Conservation (phyloP, 208 protist species). For the Crithidia acanthocephali region DNA sequence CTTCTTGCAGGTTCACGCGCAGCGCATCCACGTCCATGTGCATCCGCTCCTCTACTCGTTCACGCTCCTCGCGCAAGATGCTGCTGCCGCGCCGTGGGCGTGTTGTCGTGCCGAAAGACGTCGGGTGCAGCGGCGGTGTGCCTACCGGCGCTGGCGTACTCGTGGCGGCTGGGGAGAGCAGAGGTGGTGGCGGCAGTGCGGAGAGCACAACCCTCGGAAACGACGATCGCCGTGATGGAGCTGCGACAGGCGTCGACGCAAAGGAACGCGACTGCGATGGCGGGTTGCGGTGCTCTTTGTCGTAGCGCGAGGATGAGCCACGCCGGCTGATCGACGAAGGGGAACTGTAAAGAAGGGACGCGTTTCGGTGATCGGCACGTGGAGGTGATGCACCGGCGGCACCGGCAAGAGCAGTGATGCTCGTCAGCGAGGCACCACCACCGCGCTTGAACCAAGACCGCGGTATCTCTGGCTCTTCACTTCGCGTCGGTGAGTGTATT, state of each 20-base stretch:
- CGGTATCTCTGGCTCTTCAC: not conserved
- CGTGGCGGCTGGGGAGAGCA: not conserved
- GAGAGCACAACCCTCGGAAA: not conserved
- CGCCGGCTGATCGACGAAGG: conserved; percentile 1
- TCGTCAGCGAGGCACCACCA: too few relatives aligned
- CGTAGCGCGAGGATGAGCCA: not conserved
- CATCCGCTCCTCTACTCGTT: conserved; percentile 53
- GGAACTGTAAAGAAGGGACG: not conserved
- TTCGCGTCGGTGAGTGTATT: too few relatives aligned
- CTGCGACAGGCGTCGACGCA: not conserved
- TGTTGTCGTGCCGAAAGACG: not conserved
- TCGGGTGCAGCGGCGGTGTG: conserved; percentile 6
- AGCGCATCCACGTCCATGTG: conserved; percentile 60
- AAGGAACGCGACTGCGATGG: not conserved
- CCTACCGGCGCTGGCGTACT: not conserved
- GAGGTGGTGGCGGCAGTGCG: not conserved
- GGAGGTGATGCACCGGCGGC: not conserved
- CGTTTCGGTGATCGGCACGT: not conserved
- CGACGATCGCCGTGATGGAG: not conserved
- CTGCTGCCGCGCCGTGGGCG: conserved; percentile 25
- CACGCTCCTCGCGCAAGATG: conserved; percentile 69
- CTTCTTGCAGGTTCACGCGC: conserved; percentile 49
- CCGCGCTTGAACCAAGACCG: conserved; percentile 9
- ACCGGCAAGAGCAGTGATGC: not conserved
- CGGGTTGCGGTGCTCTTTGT: not conserved